Conservation (phyloP, 208 protist genomes). For the Trypanosoma theileri region DNA sequence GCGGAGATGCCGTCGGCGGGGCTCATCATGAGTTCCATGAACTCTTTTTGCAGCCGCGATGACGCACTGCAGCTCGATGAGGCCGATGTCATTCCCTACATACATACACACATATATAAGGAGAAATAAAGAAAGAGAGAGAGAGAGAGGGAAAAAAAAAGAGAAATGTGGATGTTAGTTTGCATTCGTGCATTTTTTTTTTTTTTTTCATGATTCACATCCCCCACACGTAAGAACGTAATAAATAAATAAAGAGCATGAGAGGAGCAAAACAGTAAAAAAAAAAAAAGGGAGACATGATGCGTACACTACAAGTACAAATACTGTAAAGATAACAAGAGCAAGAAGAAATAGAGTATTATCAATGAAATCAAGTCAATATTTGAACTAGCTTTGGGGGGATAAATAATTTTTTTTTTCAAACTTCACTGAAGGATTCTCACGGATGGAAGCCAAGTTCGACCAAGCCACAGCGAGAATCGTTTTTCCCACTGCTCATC, state of each 20-base stretch:
- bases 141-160: no score
- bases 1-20: slow-evolving; percentile 89
- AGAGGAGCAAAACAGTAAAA: not conserved
- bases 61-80: slow-evolving; percentile 47
- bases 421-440: slow-evolving; percentile 11
- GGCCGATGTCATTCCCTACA: slow-evolving; percentile 6
- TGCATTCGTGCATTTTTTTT: no score
- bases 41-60: slow-evolving; percentile 89
- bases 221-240: no score
- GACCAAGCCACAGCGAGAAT: slow-evolving; percentile 18
- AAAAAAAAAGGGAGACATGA: slow-evolving; percentile 17
- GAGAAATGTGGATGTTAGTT: no score
- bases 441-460: slow-evolving; percentile 12
- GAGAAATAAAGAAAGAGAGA: no score
- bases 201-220: no score
- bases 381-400: no score
- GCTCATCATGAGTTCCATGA: slow-evolving; percentile 93
- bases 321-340: not conserved
- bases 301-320: not conserved
- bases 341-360: not conserved
- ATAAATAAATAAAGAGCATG: no score
- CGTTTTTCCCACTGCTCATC: slow-evolving; percentile 8
- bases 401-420: no score
- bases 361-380: not conserved
- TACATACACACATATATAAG: not conserved